Percentiles rank a stretch among this genome's conserved stretches.
These are phyloP conservation scores for Pluteus cervinus DNA, from an alignment of 768 basidiomycete species.

Conservation along the genomic window DNA sequence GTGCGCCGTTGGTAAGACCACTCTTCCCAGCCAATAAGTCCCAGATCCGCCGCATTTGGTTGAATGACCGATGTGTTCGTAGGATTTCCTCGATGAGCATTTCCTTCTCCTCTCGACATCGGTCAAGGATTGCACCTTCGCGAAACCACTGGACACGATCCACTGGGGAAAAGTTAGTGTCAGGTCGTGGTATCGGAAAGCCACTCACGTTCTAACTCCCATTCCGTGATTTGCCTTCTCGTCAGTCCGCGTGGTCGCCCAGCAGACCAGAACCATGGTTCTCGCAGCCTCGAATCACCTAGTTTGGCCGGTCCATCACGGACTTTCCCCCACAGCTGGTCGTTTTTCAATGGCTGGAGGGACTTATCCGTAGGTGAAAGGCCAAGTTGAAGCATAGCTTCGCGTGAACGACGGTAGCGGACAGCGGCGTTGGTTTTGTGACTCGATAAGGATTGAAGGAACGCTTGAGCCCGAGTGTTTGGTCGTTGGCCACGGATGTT, in stretches of 20 bases:
- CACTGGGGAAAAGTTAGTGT: too few species aligned
- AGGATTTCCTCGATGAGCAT: not conserved
- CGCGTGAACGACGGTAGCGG: too few species aligned
- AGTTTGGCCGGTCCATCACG: not conserved
- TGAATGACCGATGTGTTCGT: not conserved
- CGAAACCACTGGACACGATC: not conserved
- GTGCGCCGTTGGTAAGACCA: not conserved
- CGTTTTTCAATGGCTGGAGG: not conserved
- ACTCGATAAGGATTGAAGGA: too few species aligned
- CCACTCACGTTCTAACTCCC: too few species aligned
- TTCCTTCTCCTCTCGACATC: not conserved
- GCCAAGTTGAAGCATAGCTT: not conserved
- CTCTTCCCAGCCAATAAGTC: too few species aligned
- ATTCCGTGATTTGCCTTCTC: not conserved
- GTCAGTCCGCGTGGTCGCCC: not conserved
- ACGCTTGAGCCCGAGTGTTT: too few species aligned
- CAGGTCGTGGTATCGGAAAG: too few species aligned
- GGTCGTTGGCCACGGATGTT: too few species aligned
- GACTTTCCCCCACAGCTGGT: not conserved
- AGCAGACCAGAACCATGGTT: not conserved
- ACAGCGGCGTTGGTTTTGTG: too few species aligned
- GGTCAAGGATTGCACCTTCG: not conserved
- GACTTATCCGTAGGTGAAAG: not conserved
- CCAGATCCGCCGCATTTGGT: too few species aligned
- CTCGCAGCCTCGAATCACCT: not conserved